These are phyloP conservation scores for Lichtheimia ramosa DNA, from an alignment of 371 early-diverging fungal species.

Conservation along the genomic window DNA sequence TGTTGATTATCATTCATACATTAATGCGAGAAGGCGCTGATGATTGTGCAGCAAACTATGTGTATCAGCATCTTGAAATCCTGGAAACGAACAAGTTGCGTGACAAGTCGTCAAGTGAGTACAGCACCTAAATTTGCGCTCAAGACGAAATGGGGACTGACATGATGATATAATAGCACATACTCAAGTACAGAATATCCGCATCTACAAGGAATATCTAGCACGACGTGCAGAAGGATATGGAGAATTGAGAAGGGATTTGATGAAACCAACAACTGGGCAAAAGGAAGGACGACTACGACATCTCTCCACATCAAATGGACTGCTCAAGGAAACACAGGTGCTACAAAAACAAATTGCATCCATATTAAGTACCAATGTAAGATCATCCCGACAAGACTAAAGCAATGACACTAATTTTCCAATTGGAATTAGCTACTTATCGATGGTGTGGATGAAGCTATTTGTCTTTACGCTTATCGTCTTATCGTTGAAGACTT, in stretches of 20 bases:
- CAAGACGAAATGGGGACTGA: no score
- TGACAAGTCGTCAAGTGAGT: constrained; percentile 60
- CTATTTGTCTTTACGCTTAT: constrained; percentile 84
- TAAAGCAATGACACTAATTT: neutral
- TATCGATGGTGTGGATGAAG: constrained; percentile 86
- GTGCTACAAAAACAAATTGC: constrained; percentile 82
- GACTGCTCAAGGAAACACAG: constrained; percentile 74
- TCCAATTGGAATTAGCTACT: constrained; percentile 28
- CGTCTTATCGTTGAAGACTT: constrained; percentile 85
- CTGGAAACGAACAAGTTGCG: constrained; percentile 62
- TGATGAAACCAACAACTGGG: constrained; percentile 43
- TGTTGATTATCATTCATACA: constrained; percentile 83
- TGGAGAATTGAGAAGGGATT: constrained; percentile 76
- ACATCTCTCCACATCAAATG: constrained; percentile 61
- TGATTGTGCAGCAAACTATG: constrained; percentile 68
- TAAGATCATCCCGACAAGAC: constrained; percentile 26
- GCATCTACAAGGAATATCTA: constrained; percentile 81
- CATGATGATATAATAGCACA: constrained; percentile 15
- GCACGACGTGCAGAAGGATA: constrained; percentile 78
- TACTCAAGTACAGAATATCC: constrained; percentile 77
- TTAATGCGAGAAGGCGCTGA: constrained; percentile 82
- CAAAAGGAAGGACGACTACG: constrained; percentile 55
- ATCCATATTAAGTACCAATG: constrained; percentile 76
- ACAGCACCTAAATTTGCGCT: neutral
- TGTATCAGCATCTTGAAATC: constrained; percentile 50